Base-by-base conservation (phyloP, 1,139 yeast species). In the Geotrichum restrictum region DNA sequence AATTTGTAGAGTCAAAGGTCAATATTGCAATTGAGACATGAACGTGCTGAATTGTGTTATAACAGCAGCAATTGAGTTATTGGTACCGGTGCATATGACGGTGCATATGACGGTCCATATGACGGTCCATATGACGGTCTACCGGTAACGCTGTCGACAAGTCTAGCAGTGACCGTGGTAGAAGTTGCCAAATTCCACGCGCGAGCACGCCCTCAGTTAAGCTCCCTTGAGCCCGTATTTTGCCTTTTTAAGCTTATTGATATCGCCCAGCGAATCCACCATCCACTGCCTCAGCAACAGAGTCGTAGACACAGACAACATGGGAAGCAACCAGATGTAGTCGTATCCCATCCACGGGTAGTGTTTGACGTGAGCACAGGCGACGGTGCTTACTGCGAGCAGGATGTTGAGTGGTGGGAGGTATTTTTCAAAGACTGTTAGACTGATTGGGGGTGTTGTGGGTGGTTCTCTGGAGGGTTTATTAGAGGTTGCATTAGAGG, bases 311-410 rank as follows among this genome's bases (percentile, higher is more conserved):
- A 67, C 59, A 1, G 67, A 58, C 3, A 63, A 47, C 7, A 56
- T 32, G 1, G 73, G 71, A 31, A 67, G 45, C 11, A 57, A 46
- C 73, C 73, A 69, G 31, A 69, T 54, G 34, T 58, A 60, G 53
- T 69, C 72, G 39, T 60, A 62, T 13, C 65, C 61, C 21, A 50
- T 41, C 64, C 67, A 64, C 2, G 69, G 68, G 16, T 49, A 45
- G 49, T 64, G 67, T 42, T 59, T 53, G 13, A 64, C 16, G 14
- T 56, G 59, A 2, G 65, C 71, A 41, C 59, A 55, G 3, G 60
- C 40, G 13, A 58, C 56, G 3, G 67, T 56, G 13, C 59, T 49
- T 2, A 49, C 49, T 0, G 69, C 64, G n/a, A 67, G 55, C 14
- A 49, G 56, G 4, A 59, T 34, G 31, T 60, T 59, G 18, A 48